Conservation (phyloP, 2,329 filamentous ascomycete genomes). For the Colletotrichum magnum region DNA sequence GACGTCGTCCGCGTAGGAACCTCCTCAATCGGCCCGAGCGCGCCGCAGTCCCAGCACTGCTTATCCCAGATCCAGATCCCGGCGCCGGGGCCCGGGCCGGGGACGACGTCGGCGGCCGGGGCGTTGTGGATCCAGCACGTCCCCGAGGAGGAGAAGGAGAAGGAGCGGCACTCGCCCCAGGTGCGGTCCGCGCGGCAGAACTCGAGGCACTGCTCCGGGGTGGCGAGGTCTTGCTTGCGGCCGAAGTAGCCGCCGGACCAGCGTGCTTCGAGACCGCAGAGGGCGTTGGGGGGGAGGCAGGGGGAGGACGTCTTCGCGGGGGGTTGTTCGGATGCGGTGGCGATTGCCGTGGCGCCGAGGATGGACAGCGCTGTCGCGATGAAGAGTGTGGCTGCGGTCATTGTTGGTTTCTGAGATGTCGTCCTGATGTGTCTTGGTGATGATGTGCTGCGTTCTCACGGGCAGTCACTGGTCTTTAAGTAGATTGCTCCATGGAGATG, state of each 20-base stretch:
- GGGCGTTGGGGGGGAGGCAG: not conserved
- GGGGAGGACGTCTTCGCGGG: not conserved
- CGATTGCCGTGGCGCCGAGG: not conserved
- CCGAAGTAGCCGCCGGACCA: conserved; percentile 7
- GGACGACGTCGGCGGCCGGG: not conserved
- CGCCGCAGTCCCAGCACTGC: conserved; percentile 21
- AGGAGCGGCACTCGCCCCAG: conserved; percentile 5
- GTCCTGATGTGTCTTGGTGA: too few species aligned
- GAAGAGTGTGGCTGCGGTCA: too few species aligned
- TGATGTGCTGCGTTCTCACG: too few species aligned
- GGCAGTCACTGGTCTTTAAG: too few species aligned
- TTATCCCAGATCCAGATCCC: conserved; percentile 15
- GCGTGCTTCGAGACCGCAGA: conserved; percentile 3
- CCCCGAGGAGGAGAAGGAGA: conserved; percentile 1
- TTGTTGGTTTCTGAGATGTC: too few species aligned
- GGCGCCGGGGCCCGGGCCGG: not conserved
- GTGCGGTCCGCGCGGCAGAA: conserved; percentile 11
- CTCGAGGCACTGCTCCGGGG: conserved; percentile 6
- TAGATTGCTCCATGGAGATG: too few species aligned
- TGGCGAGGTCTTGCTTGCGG: not conserved
- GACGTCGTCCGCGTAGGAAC: conserved; percentile 6
- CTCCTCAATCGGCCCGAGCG: conserved; percentile 1
- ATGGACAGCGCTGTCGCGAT: too few species aligned
- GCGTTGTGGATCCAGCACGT: not conserved
- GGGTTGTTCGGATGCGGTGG: not conserved